Conservation (phyloP, 169 alveolate genomes). For the Babesia ovis region DNA sequence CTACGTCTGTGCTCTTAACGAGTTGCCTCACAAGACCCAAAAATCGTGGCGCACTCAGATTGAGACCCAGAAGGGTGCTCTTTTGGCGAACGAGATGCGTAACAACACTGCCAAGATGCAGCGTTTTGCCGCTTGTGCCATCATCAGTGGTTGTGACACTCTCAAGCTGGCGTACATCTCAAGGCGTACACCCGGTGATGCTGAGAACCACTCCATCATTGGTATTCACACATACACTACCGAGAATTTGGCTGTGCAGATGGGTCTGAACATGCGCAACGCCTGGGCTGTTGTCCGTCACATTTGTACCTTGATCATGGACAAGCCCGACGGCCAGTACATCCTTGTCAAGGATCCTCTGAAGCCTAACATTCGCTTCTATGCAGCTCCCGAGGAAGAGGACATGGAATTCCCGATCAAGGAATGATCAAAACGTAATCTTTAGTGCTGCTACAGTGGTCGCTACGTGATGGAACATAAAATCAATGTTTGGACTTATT, state of each 20-base stretch:
- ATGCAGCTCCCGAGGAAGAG: conserved; percentile 84
- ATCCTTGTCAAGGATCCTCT: conserved; percentile 87
- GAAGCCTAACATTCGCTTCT: conserved; percentile 84
- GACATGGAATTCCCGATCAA: conserved; percentile 46
- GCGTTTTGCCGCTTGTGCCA: conserved; percentile 87
- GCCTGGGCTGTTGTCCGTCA: conserved; percentile 88
- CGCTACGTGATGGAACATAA: too few relatives aligned
- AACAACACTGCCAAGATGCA: conserved; percentile 87
- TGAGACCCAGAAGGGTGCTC: conserved; percentile 87
- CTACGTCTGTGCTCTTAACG: conserved; percentile 84
- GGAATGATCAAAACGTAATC: too few relatives aligned
- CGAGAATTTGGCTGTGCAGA: conserved; percentile 86
- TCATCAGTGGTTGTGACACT: conserved; percentile 86
- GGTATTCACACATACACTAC: conserved; percentile 87
- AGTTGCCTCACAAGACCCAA: conserved; percentile 79
- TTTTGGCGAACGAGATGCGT: conserved; percentile 84
- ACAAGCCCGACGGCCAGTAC: conserved; percentile 87
- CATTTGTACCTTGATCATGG: conserved; percentile 76
- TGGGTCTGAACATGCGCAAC: conserved; percentile 86
- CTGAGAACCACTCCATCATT: conserved; percentile 81
- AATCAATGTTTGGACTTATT: too few relatives aligned
- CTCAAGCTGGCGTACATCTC: conserved; percentile 85
- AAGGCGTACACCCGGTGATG: conserved; percentile 82
- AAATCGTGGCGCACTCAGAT: conserved; percentile 86
- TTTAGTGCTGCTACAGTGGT: too few relatives aligned